phyloP scores from a whole-genome alignment of 2,329 filamentous ascomycete genomes.

The Epichloe elymi region DNA sequence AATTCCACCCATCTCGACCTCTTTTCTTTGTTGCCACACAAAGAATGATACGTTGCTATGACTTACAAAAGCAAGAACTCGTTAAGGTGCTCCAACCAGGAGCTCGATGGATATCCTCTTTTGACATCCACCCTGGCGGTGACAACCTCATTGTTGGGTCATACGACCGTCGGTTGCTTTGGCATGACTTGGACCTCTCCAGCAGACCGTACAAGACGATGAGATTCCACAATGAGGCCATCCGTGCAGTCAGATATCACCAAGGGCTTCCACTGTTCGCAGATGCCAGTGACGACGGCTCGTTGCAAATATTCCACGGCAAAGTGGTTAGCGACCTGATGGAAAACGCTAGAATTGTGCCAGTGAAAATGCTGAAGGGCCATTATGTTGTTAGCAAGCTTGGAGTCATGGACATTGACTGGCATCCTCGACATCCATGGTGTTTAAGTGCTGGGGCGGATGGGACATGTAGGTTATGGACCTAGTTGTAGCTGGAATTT shows the following conservation, averaged over 20 bases:
- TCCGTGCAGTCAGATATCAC: slow-evolving; percentile 81
- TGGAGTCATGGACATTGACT: slow-evolving; percentile 87
- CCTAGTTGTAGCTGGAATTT: slow-evolving; percentile 24
- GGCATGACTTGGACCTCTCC: slow-evolving; percentile 93
- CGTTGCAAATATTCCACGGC: slow-evolving; percentile 90
- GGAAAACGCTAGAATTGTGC: slow-evolving; percentile 93
- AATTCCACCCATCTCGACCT: slow-evolving; percentile 87
- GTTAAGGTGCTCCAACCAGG: slow-evolving; percentile 90
- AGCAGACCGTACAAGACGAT: slow-evolving; percentile 90
- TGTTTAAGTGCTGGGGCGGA: slow-evolving; percentile 88
- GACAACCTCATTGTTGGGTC: slow-evolving; percentile 91
- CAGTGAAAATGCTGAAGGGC: slow-evolving; percentile 83
- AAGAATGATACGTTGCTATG: slow-evolving; percentile 84
- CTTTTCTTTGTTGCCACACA: slow-evolving; percentile 95
- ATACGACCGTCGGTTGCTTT: slow-evolving; percentile 85
- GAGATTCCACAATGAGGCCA: slow-evolving; percentile 85
- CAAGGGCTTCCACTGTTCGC: slow-evolving; percentile 75
- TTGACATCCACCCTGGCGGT: slow-evolving; percentile 84
- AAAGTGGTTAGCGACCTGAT: slow-evolving; percentile 90
- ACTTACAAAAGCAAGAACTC: slow-evolving; percentile 80
- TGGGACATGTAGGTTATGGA: slow-evolving; percentile 85
- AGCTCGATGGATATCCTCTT: slow-evolving; percentile 82
- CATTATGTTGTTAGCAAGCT: slow-evolving; percentile 78
- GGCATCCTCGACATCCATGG: slow-evolving; percentile 93
- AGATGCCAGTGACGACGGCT: slow-evolving; percentile 89